Evolutionary conservation across 805 yeast species (phyloP), one percentile per base, ranked within the genome.

Genomic region (Candida germanica): DNA sequence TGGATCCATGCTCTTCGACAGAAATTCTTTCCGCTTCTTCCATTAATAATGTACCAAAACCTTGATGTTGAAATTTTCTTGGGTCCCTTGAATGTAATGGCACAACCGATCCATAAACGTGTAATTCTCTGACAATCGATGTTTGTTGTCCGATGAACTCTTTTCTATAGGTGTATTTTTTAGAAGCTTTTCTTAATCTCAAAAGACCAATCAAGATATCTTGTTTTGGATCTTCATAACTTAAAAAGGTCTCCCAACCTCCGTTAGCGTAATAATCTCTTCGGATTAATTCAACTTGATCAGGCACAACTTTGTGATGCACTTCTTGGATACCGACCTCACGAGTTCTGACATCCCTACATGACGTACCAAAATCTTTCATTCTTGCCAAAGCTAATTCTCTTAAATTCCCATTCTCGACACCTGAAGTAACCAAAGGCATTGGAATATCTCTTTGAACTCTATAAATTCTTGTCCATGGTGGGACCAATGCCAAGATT

Each of bases 241-340:
- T 80, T 43, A 93, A 65, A 59, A 93, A 93, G 0, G 98, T 93
- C 65, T 93, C 98, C 98, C 98, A 93, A 14, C 97, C 97, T 16
- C 95, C 98, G 54, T 93, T 93, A 28, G 98, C 98, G 48, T 84
- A 83, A 63, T 93, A 93, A 58, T 93, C 98, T 56, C 98, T 78
- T 58, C 98, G 77, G 36, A 93, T 85, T 37, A 93, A 68, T 61
- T 93, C 98, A 12, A 93, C 96, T 61, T 93, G 98, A 56, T 93
- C 98, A 0, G 98, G 98, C 30, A 84, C 84, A 16, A 93, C 94
- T 58, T 88, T 88, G 58, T 89, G 95, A 59, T 93, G 98, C 3
- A 93, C 98, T 56, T 93, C 98, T 61, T 93, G 98, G 39, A 93
- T 93, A 43, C 98, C 98, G 19, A 93, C 98, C 65, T 93, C 98